Evolutionary conservation across 2,329 filamentous ascomycete genomes (phyloP).

Genomic region (Cytospora mali): DNA sequence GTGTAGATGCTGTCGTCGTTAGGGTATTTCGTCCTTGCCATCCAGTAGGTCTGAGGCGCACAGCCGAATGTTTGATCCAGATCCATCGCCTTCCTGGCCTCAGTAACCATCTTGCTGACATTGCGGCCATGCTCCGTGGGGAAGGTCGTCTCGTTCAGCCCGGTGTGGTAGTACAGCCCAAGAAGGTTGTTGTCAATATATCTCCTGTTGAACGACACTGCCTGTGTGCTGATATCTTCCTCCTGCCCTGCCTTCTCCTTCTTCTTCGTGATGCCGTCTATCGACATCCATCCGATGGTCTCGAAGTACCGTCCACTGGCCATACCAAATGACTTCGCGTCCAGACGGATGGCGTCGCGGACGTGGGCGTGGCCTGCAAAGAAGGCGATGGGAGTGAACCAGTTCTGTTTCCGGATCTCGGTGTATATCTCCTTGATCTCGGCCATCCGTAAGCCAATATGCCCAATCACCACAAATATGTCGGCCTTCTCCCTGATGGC

Average conservation of each 20-base stretch:
- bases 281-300: constrained; percentile 91
- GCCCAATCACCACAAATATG: constrained; percentile 83
- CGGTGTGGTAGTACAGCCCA: constrained; percentile 80
- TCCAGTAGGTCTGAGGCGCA: constrained; percentile 78
- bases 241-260: constrained; percentile 33
- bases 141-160: constrained; percentile 72
- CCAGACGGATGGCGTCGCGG: constrained; percentile 79
- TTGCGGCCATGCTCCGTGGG: constrained; percentile 73
- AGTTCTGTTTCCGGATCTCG: constrained; percentile 74
- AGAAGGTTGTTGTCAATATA: constrained; percentile 96
- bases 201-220: constrained; percentile 68
- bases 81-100: constrained; percentile 69
- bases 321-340: constrained; percentile 75
- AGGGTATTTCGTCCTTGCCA: constrained; percentile 76
- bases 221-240: constrained; percentile 37
- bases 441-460: constrained; percentile 78
- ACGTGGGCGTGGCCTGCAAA: constrained; percentile 92
- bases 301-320: constrained; percentile 93
- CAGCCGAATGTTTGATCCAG: constrained; percentile 82
- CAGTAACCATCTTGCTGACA: constrained; percentile 69
- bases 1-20: constrained; percentile 75
- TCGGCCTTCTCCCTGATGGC: constrained; percentile 85
- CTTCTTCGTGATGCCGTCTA: constrained; percentile 62
- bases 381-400: constrained; percentile 84
- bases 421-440: constrained; percentile 80